Base-by-base conservation (phyloP, 148 eudicot species). In the Camellia japonica region DNA sequence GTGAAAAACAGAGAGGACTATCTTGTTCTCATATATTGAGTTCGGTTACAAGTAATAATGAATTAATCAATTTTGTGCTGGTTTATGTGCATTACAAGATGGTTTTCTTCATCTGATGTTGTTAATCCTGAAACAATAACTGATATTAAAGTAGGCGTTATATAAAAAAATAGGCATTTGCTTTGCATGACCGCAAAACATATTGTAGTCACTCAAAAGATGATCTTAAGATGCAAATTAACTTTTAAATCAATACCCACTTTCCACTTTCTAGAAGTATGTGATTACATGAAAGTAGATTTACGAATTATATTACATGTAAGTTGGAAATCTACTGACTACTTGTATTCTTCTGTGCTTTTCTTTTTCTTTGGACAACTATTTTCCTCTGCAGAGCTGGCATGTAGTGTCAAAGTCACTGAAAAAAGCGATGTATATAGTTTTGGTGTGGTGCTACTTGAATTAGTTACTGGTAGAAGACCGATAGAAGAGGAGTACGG, bases 361-460 rank as follows among this genome's bases (percentile, higher is more conserved):
- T 10, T 42, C 11, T 75, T 15, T 75, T 43, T 55, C 23, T 16
- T 7, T 41, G 23, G 20, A 58, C 2, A 23, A 4, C 2, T 2
- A 7, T 49, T 47, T 7, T 55, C 7, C 13, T 59, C 44, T 46
- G 75, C 87, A 96, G 98, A 96, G 86, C 79, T 94, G 83, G 98
- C 98, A 1, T 91, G 91, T 80, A 85, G 97, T 18, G 81, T 85
- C 49, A 90, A 83, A 81, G 78, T 93, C 73, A 94, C 94, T 0
- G 98, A 92, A 77, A 96, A 91, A 83, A 84, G 97, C 41, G 98
- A 94, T 19, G 92, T 94, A 0, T 96, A 96, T 70, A 96, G 98
- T 77, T 96, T 92, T 19, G 99, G 99, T 0, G 97, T 96, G 11
- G 93, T 96, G 78, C 89, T 96, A 63, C 87, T 92, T 11, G 99